Percentiles rank a stretch among this genome's conserved stretches.
phyloP scores from a whole-genome alignment of 2,329 filamentous ascomycete species.

The Colletotrichum australisinense region DNA sequence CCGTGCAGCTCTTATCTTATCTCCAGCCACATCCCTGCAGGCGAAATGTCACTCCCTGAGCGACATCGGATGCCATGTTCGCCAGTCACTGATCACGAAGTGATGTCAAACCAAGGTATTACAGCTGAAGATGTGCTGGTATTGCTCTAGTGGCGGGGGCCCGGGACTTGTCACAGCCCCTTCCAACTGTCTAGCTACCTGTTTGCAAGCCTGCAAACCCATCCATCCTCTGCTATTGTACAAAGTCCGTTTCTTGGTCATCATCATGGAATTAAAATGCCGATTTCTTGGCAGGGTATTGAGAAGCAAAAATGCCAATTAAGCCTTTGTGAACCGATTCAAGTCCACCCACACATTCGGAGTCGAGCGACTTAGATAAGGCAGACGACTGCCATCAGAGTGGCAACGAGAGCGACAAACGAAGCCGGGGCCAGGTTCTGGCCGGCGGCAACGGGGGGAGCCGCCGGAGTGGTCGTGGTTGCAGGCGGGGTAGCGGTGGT shows the following conservation, averaged over 20 bases:
- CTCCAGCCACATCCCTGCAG: background rate
- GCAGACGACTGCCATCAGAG: conserved; percentile 46
- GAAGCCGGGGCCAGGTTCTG: conserved; percentile 45
- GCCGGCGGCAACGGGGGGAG: conserved; percentile 43
- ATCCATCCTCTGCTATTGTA: background rate
- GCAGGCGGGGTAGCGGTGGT: conserved; percentile 36
- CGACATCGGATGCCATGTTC: background rate
- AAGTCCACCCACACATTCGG: background rate
- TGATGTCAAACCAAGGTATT: background rate
- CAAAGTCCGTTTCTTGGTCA: conserved; percentile 1
- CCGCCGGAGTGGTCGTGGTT: conserved; percentile 21
- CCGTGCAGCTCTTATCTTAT: background rate
- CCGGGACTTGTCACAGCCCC: background rate
- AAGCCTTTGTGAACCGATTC: conserved; percentile 10
- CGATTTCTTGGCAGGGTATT: conserved; percentile 11
- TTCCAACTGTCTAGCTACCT: background rate
- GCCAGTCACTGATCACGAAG: background rate
- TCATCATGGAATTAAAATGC: conserved; percentile 29
- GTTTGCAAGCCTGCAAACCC: conserved; percentile 12
- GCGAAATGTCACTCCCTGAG: background rate
- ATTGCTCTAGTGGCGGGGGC: conserved; percentile 14
- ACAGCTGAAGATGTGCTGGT: background rate
- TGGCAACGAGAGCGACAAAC: conserved; percentile 47
- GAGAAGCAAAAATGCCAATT: conserved; percentile 22
- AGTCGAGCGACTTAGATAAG: conserved; percentile 45